These are phyloP conservation scores for Solanum hybrid DNA, from an alignment of 305 asterid species.

Conservation along the genomic window DNA sequence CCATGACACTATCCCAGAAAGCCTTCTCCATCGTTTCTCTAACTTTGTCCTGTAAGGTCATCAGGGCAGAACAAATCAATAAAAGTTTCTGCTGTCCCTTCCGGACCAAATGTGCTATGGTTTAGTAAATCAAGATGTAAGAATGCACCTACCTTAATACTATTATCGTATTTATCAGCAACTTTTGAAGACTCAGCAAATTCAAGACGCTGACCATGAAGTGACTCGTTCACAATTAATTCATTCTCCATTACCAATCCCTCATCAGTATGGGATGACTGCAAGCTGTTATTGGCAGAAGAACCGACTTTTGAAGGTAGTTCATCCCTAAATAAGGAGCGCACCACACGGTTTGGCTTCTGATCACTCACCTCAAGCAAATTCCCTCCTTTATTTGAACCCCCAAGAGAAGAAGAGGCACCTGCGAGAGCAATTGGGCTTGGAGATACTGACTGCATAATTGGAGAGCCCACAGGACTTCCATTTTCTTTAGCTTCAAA, in stretches of 20 bases:
- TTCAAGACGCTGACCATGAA: constrained; percentile 57
- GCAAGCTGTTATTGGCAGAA: constrained; percentile 17
- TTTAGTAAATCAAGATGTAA: background rate
- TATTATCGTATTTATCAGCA: constrained; percentile 25
- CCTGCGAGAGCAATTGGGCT: constrained; percentile 13
- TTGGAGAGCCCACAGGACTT: constrained; percentile 31
- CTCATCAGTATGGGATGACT: constrained; percentile 17
- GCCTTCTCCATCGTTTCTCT: constrained; percentile 75
- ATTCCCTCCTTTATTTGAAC: constrained; percentile 26
- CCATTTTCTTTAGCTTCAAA: constrained; percentile 49
- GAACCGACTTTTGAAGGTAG: constrained; percentile 17
- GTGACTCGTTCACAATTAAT: constrained; percentile 71
- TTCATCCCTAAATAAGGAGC: constrained; percentile 49
- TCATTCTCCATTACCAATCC: constrained; percentile 61
- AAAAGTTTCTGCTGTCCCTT: background rate
- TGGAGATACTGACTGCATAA: constrained; percentile 29
- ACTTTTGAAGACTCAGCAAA: constrained; percentile 27
- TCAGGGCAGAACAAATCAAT: background rate
- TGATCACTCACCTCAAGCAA: constrained; percentile 15
- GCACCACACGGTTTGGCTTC: constrained; percentile 40
- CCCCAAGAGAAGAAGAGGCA: constrained; percentile 26
- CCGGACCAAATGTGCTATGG: background rate
- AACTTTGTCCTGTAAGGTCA: constrained; percentile 43
- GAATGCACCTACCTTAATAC: constrained; percentile 40
- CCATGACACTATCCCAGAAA: constrained; percentile 84